Evolutionary conservation across 2,329 filamentous ascomycete genomes (phyloP), one percentile per base, ranked within the genome.

Genomic region (Endocalyx cinctus): DNA sequence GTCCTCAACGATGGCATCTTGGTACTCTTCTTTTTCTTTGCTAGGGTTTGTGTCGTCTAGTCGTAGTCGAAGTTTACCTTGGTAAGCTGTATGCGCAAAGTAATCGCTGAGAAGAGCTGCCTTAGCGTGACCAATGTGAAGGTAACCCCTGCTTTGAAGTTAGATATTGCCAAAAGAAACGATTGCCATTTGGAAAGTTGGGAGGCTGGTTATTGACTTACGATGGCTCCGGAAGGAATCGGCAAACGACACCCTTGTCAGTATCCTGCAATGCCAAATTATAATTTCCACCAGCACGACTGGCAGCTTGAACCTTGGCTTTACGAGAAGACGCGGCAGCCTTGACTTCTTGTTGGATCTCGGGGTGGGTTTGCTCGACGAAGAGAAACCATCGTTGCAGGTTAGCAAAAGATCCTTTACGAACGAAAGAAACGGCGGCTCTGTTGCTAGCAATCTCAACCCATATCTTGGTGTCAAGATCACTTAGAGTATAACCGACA

Each of bases 11-110:
- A 98, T 98, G 5, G 88, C 77, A 63, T 97, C 88, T 59, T 97
- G 83, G 59, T 83, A 98, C 66, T 97, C 92, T 59, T 90, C 81
- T 69, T 94, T 96, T 72, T 98, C 92, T 62, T 97, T 97, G 39
- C 84, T 82, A 6, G 92, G 92, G 64, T 98, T 98, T 36, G 92
- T 98, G 57, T 98, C 92, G 58, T 98, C 92, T 55, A 98, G 92
- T 39, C 92, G 85, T 31, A 97, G 77, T 39, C 94, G 80, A 50
- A 98, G 72, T 52, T 84, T 94, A 52, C 92, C 92, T 40, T 90
- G 82, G 70, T 94, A 94, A 50, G 87, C 85, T 59, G 88, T 83
- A 62, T 96, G 88, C 27, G 88, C 90, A 51, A 97, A 97, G 72
- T 94, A 97, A 60, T 97, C 89, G 67, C 92, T 95, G 37, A 97